Base-by-base conservation (phyloP, 768 basidiomycete genomes). In the Xerocomellus intermedius region DNA sequence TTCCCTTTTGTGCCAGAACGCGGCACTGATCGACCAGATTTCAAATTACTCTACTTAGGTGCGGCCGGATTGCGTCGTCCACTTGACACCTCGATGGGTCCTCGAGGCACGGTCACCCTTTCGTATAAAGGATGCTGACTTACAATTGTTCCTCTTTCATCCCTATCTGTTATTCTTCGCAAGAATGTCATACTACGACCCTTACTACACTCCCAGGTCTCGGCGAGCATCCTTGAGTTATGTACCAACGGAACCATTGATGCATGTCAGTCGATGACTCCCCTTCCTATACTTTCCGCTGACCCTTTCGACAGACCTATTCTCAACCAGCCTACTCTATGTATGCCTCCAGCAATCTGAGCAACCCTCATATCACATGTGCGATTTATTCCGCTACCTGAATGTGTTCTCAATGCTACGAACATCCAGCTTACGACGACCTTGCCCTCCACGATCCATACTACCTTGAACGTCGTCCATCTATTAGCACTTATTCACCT, bases 391-490 rank as follows among this genome's bases (percentile, higher is more conserved):
- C 4, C 21, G 8, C 33, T 42, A 1, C 44, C 48, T 51, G 36
- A 42, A 41, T 28, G 17, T 43, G 24, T 49, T 48, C 52, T 53
- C 47, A 39, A 57, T 21, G 30, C 22, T 41, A 22, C 48, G 2
- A 33, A 49, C 24, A 43, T 55, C 35, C 51, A 83, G 80, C 80
- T 21, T 85, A 84, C 65, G 85, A 86, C 54, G 82, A 85, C 58
- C 60, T 78, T 41, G 77, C 75, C 19, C 52, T 75, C 37, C 65
- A 69, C 28, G 82, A 85, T 38, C 64, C 76, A 2, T 85, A 86
- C 67, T 84, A 85, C 62, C 55, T 44, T 1, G 60, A 68, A 3
- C 66, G 71, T 30, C 68, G 64, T 42, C 16, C 42, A 24, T 54
- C 61, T 6, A 0, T 54, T 21, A 57, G 61, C 8, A 10, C 63